phyloP scores from a whole-genome alignment of 306 rosid species.

The Adenanthera pavonina region DNA sequence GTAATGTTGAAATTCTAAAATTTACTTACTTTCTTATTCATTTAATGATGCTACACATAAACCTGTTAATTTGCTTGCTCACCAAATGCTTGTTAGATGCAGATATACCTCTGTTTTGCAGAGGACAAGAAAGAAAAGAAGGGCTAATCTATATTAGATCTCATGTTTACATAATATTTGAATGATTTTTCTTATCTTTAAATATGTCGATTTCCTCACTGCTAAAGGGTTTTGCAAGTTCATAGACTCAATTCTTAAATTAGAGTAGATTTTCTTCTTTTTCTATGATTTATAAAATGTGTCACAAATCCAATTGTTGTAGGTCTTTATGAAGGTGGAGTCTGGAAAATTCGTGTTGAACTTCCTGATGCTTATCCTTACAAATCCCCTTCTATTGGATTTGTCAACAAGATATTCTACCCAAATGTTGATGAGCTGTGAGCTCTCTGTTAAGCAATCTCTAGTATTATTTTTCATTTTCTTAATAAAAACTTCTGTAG shows the following conservation, averaged over 20 bases:
- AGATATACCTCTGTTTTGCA: slow-evolving; percentile 9
- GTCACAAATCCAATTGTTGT: slow-evolving; percentile 45
- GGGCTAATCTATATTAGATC: background rate
- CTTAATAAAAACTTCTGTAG: background rate
- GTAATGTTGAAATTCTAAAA: slow-evolving; percentile 53
- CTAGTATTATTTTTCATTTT: background rate
- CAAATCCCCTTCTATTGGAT: slow-evolving; percentile 95
- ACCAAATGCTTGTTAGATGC: slow-evolving; percentile 13
- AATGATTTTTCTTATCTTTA: slow-evolving; percentile 14
- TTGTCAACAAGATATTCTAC: slow-evolving; percentile 95
- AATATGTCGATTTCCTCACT: slow-evolving; percentile 19
- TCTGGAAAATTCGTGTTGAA: slow-evolving; percentile 96
- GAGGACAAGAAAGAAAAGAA: background rate
- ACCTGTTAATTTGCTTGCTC: slow-evolving; percentile 14
- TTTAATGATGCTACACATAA: slow-evolving; percentile 31
- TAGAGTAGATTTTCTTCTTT: slow-evolving; percentile 15
- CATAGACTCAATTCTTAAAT: background rate
- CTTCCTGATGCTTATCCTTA: slow-evolving; percentile 99
- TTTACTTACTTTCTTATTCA: slow-evolving; percentile 32
- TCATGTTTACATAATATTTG: slow-evolving; percentile 13
- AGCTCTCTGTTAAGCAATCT: slow-evolving; percentile 51
- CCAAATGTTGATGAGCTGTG: slow-evolving; percentile 98
- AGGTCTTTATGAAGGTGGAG: slow-evolving; percentile 96
- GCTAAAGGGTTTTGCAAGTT: slow-evolving; percentile 16
- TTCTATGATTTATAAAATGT: slow-evolving; percentile 35